A percentile compares a stretch with the other conserved stretches of the same genome.
phyloP scores from a whole-genome alignment of 352 stramenopile genomes.

The Pythium diclinum region DNA sequence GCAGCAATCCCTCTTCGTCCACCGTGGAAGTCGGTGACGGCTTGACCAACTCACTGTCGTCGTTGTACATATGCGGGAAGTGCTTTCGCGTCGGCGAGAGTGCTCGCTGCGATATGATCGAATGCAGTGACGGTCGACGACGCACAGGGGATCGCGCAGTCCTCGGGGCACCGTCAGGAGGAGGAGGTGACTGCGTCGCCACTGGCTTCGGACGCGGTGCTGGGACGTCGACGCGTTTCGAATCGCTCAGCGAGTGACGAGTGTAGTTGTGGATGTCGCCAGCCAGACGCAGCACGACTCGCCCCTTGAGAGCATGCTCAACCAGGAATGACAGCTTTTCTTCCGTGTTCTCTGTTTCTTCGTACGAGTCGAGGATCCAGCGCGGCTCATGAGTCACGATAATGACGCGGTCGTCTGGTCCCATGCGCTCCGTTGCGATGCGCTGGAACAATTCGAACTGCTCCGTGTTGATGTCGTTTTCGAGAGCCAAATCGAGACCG shows the following conservation, averaged over 20 bases:
- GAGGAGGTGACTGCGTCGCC: not conserved
- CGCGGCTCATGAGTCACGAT: slow-evolving; percentile 90
- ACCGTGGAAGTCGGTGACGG: not conserved
- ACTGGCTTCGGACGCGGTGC: not conserved
- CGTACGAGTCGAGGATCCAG: slow-evolving; percentile 90
- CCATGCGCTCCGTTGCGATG: slow-evolving; percentile 73
- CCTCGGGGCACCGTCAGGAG: not conserved
- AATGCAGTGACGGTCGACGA: slow-evolving; percentile 29
- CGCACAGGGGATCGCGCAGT: slow-evolving; percentile 4
- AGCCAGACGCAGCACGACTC: slow-evolving; percentile 76
- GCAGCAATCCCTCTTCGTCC: not conserved
- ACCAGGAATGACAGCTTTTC: slow-evolving; percentile 79
- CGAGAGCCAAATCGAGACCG: slow-evolving; percentile 87
- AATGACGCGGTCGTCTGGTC: slow-evolving; percentile 83
- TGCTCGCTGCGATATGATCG: slow-evolving; percentile 19
- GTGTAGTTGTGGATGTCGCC: slow-evolving; percentile 95
- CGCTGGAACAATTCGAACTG: slow-evolving; percentile 92
- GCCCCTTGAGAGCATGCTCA: slow-evolving; percentile 66
- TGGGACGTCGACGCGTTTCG: slow-evolving; percentile 5
- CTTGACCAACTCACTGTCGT: slow-evolving; percentile 17
- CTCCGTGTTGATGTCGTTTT: slow-evolving; percentile 92
- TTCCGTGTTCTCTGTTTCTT: slow-evolving; percentile 65
- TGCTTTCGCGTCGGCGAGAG: slow-evolving; percentile 57
- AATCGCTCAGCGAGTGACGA: slow-evolving; percentile 68
- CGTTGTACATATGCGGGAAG: slow-evolving; percentile 72